A percentile compares a stretch with the other conserved stretches of the same genome.
Evolutionary conservation across 805 yeast genomes (phyloP).

Genomic region (Candida saitoana): DNA sequence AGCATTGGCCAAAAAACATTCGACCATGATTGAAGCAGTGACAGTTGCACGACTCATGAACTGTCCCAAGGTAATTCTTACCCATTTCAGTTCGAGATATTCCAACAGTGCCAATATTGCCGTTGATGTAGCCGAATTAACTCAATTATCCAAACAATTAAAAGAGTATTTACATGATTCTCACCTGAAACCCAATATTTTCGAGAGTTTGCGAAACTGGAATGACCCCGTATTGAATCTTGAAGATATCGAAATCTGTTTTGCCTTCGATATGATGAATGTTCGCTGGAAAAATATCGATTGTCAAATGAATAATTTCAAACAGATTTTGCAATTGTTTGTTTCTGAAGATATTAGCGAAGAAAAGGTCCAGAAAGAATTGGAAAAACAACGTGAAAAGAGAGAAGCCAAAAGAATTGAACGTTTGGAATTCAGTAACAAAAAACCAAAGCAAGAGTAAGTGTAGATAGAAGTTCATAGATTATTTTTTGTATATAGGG

Average conservation of each 20-base stretch:
- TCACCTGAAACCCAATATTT: constrained; percentile 23
- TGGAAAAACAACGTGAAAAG: constrained; percentile 25
- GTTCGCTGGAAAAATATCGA: constrained; percentile 21
- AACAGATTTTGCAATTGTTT: constrained; percentile 23
- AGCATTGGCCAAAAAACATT: constrained; percentile 78
- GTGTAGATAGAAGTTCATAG: not conserved
- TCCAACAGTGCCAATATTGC: constrained; percentile 33
- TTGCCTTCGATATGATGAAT: constrained; percentile 39
- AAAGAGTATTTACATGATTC: constrained; percentile 24
- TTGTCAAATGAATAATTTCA: constrained; percentile 23
- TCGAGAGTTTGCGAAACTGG: constrained; percentile 7
- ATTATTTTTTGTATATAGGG: not conserved
- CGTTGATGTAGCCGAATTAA: constrained; percentile 19
- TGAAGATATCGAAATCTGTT: constrained; percentile 33
- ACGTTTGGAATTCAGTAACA: constrained; percentile 17
- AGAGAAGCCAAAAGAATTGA: constrained; percentile 33
- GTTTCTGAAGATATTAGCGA: constrained; percentile 18
- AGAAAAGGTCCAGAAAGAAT: constrained; percentile 20
- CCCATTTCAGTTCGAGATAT: constrained; percentile 92
- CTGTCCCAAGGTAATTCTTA: constrained; percentile 65
- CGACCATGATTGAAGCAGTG: constrained; percentile 86
- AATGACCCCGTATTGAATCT: constrained; percentile 12
- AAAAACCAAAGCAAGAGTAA: not conserved
- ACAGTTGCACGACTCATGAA: constrained; percentile 66
- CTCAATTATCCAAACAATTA: constrained; percentile 18